Percentiles rank a stretch among this genome's conserved stretches.
These are phyloP conservation scores for Tillandsia fasciculata DNA, from an alignment of 176 grass and related monocot species.

Conservation along the genomic window DNA sequence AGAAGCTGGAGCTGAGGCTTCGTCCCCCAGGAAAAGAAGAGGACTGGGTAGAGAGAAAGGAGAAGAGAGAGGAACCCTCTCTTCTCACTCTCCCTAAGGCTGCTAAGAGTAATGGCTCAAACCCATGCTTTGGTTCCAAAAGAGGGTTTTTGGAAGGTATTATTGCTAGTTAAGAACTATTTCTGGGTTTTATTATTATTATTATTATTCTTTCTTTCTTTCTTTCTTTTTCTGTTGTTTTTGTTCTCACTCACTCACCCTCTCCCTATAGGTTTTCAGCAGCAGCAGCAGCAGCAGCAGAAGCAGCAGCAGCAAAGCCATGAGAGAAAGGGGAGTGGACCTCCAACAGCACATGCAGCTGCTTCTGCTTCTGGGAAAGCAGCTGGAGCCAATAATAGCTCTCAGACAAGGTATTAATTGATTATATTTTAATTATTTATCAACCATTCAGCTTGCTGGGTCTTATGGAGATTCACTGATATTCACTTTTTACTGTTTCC, in stretches of 20 bases:
- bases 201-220: not conserved
- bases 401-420: slow-evolving; percentile 30
- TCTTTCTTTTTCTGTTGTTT: not conserved
- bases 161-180: not conserved
- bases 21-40: slow-evolving; percentile 34
- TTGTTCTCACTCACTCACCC: not conserved
- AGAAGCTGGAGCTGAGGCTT: slow-evolving; percentile 57
- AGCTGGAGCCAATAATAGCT: slow-evolving; percentile 7
- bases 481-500: too few species aligned
- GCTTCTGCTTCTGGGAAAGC: not conserved
- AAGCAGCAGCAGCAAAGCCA: not conserved
- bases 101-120: not conserved
- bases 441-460: too few species aligned
- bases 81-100: slow-evolving; percentile 11
- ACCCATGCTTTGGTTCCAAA: slow-evolving; percentile 10
- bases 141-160: slow-evolving; percentile 15
- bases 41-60: slow-evolving; percentile 26
- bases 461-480: too few species aligned
- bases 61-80: slow-evolving; percentile 13
- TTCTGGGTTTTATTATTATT: not conserved
- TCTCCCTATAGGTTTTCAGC: not conserved
- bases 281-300: not conserved
- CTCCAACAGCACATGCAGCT: not conserved
- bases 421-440: not conserved
- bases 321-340: slow-evolving; percentile 1